A percentile compares a stretch with the other conserved stretches of the same genome.
Evolutionary conservation across 2,329 filamentous ascomycete genomes (phyloP).

Genomic region (Sclerotinia spermophila): DNA sequence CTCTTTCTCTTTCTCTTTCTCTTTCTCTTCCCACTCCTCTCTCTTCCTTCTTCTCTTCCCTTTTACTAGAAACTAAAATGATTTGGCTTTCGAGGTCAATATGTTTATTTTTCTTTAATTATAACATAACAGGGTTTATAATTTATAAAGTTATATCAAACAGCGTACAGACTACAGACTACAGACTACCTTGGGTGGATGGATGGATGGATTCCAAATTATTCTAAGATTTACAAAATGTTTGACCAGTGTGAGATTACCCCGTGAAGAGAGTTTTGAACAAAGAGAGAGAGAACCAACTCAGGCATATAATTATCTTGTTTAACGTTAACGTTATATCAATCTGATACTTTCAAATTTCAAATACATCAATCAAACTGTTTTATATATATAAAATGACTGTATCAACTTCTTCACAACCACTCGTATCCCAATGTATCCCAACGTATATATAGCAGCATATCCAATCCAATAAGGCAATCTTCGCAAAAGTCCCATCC

Average conservation of each 20-base stretch:
- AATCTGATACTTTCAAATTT: not conserved
- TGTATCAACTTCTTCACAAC: not conserved
- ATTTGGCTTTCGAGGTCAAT: not conserved
- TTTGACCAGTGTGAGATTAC: not conserved
- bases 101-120: not conserved
- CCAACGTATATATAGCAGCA: not conserved
- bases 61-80: not conserved
- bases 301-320: no score
- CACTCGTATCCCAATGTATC: not conserved
- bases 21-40: not conserved
- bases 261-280: not conserved
- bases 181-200: no score
- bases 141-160: not conserved
- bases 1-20: not conserved
- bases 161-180: no score
- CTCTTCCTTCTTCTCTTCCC: not conserved
- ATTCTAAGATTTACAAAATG: no score
- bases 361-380: not conserved
- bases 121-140: not conserved
- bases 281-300: not conserved
- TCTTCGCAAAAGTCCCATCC: not conserved
- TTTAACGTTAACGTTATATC: no score
- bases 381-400: not conserved
- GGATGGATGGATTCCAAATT: not conserved
- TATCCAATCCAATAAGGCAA: not conserved